Conservation (phyloP, 2,329 filamentous ascomycete species). For the Colletotrichum lentis region DNA sequence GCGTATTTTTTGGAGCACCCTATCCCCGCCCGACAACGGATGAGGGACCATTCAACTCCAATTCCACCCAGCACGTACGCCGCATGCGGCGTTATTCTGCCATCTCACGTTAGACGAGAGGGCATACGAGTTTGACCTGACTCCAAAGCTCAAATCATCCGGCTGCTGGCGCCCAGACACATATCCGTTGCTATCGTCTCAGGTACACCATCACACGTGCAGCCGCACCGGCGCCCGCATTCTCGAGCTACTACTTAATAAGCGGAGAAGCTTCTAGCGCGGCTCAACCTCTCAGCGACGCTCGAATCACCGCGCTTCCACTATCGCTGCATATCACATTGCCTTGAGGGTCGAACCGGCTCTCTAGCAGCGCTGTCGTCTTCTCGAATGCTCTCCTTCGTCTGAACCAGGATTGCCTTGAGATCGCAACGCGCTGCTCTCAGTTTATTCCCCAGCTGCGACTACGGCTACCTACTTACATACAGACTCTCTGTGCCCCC, state of each 20-base stretch:
- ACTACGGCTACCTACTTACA: conserved; percentile 1
- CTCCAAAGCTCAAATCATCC: background rate
- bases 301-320: background rate
- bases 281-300: background rate
- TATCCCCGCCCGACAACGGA: conserved; percentile 14
- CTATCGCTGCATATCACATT: conserved; percentile 4
- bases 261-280: conserved; percentile 32
- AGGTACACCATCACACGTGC: background rate
- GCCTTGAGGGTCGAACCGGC: background rate
- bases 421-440: background rate
- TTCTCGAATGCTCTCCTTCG: background rate
- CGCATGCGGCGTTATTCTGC: background rate
- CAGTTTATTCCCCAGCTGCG: background rate
- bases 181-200: background rate
- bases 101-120: background rate
- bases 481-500: background rate
- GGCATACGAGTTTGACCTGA: background rate
- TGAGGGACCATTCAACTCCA: conserved; percentile 9
- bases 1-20: conserved; percentile 13
- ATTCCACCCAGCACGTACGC: conserved; percentile 4
- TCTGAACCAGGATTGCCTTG: background rate
- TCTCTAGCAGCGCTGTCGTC: background rate
- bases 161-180: background rate
- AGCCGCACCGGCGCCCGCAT: background rate
- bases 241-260: conserved; percentile 18